phyloP scores from a whole-genome alignment of 257 asterid species.

The Gentiana straminea region DNA sequence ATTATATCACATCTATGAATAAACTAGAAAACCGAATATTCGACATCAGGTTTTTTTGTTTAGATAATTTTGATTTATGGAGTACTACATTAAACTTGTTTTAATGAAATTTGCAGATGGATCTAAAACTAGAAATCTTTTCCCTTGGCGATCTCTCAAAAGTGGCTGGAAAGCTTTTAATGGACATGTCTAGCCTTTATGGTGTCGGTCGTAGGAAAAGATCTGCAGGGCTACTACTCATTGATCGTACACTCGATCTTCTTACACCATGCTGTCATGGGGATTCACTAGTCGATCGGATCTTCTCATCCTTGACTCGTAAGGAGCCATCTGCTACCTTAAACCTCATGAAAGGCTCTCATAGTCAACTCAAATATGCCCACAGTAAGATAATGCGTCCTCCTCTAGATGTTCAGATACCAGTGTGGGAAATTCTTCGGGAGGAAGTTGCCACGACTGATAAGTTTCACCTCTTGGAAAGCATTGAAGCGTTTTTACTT shows the following conservation, averaged over 20 bases:
- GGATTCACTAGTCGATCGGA: slow-evolving; percentile 88
- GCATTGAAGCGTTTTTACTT: slow-evolving; percentile 64
- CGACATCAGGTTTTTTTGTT: too few relatives aligned
- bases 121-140: slow-evolving; percentile 91
- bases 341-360: slow-evolving; percentile 46
- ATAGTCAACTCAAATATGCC: slow-evolving; percentile 40
- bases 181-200: slow-evolving; percentile 96
- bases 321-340: slow-evolving; percentile 36
- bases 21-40: too few relatives aligned
- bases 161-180: slow-evolving; percentile 83
- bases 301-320: slow-evolving; percentile 75
- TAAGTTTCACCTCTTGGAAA: slow-evolving; percentile 51
- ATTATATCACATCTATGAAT: neutral
- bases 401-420: slow-evolving; percentile 68
- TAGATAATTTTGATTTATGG: neutral
- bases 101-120: slow-evolving; percentile 72
- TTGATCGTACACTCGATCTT: slow-evolving; percentile 97
- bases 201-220: slow-evolving; percentile 91
- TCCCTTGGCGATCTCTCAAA: slow-evolving; percentile 91
- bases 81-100: neutral
- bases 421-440: slow-evolving; percentile 39
- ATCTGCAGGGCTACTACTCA: slow-evolving; percentile 79
- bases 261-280: slow-evolving; percentile 98
- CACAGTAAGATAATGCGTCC: slow-evolving; percentile 46
- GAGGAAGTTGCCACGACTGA: slow-evolving; percentile 31